Percentiles rank a stretch among this genome's conserved stretches.
These are phyloP conservation scores for Trypanosoma platydactyli DNA, from an alignment of 208 protist genomes.

Conservation along the genomic window DNA sequence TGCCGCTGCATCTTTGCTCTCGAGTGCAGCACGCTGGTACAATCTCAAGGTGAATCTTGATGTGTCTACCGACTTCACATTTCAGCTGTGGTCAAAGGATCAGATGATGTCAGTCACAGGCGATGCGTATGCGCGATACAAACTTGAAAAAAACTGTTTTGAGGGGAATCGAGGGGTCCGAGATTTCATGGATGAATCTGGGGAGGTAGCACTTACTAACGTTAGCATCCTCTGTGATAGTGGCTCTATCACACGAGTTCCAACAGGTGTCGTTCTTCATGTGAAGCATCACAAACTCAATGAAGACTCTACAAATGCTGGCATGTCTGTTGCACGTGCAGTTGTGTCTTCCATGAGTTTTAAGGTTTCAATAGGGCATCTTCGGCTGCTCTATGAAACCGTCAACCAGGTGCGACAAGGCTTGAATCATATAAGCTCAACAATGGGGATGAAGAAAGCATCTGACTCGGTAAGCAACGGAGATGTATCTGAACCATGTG, in stretches of 20 bases:
- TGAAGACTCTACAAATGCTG: constrained; percentile 24
- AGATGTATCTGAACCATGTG: not conserved
- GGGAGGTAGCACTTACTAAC: constrained; percentile 33
- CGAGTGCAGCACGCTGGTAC: constrained; percentile 19
- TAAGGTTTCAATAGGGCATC: constrained; percentile 33
- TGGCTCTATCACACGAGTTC: constrained; percentile 31
- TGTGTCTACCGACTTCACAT: constrained; percentile 16
- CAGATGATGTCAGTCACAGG: constrained; percentile 31
- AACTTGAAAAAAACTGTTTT: constrained; percentile 29
- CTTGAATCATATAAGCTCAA: constrained; percentile 24
- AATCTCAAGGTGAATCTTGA: constrained; percentile 28
- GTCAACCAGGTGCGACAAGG: constrained; percentile 23
- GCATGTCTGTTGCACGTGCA: constrained; percentile 23
- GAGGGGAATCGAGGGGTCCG: constrained; percentile 19
- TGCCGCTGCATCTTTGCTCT: not conserved
- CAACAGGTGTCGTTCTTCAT: constrained; percentile 26
- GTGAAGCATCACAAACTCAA: constrained; percentile 31
- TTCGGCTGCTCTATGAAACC: constrained; percentile 35
- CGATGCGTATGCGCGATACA: constrained; percentile 25
- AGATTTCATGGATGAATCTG: constrained; percentile 37
- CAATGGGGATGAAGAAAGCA: constrained; percentile 6
- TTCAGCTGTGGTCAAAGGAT: constrained; percentile 28
- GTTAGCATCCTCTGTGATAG: constrained; percentile 36
- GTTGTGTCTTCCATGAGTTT: constrained; percentile 30
- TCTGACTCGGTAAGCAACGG: not conserved